Evolutionary conservation across 2,329 filamentous ascomycete species (phyloP).

Genomic region (Diaporthe caulivora): DNA sequence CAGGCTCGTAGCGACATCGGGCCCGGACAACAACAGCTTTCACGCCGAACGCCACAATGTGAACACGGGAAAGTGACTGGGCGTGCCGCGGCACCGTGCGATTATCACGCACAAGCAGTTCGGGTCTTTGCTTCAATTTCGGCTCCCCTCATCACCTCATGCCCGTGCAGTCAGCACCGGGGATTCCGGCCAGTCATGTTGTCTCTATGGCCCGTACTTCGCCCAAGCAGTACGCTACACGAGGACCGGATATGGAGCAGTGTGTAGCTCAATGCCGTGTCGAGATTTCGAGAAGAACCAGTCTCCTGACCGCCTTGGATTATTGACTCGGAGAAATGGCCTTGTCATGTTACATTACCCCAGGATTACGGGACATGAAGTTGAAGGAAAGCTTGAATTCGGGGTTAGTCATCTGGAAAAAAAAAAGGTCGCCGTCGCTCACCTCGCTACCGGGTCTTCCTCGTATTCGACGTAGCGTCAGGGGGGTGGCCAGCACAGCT

Average conservation of each 20-base stretch:
- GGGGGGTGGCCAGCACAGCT: constrained; percentile 21
- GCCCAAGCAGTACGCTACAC: background rate
- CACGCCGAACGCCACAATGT: constrained; percentile 1
- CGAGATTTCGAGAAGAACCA: background rate
- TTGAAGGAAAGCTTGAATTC: constrained; percentile 9
- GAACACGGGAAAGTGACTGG: background rate
- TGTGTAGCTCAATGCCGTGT: background rate
- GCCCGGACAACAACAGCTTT: background rate
- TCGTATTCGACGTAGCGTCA: constrained; percentile 23
- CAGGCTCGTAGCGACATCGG: constrained; percentile 11
- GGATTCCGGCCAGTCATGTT: background rate
- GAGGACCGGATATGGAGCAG: background rate
- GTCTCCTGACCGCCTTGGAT: background rate
- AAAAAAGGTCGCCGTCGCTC: constrained; percentile 5
- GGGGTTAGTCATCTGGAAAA: background rate
- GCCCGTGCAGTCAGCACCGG: constrained; percentile 16
- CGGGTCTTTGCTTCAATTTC: background rate
- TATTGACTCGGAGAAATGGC: background rate
- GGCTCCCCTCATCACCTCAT: background rate
- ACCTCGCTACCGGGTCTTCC: constrained; percentile 18
- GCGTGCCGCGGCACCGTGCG: background rate
- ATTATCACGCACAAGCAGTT: background rate
- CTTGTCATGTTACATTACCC: constrained; percentile 7
- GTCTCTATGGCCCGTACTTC: background rate
- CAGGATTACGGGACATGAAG: constrained; percentile 6